Percentiles rank a stretch among this genome's conserved stretches.
Evolutionary conservation across 2,329 filamentous ascomycete genomes (phyloP).

Genomic region (Emmonsiellopsis sp.): DNA sequence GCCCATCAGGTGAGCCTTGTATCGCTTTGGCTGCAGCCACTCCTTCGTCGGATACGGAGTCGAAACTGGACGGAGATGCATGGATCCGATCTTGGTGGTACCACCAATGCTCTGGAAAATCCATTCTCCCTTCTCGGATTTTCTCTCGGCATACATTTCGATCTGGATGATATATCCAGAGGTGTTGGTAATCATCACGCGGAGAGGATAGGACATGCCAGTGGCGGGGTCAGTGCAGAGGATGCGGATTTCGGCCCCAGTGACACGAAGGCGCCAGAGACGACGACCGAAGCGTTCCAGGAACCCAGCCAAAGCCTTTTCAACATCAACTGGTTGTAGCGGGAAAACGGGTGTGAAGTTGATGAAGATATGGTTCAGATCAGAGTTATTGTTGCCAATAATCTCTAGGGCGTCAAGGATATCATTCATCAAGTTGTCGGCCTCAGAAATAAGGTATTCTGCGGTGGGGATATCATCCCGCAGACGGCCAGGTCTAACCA

Average conservation of each 20-base stretch:
- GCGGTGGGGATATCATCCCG: constrained; percentile 97
- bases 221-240: constrained; percentile 87
- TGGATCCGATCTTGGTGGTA: constrained; percentile 86
- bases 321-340: constrained; percentile 78
- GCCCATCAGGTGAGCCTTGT: constrained; percentile 98
- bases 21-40: constrained; percentile 95
- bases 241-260: constrained; percentile 95
- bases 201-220: constrained; percentile 78
- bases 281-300: constrained; percentile 91
- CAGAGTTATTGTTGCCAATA: constrained; percentile 97
- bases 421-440: constrained; percentile 92
- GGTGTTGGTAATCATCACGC: constrained; percentile 95
- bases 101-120: constrained; percentile 96
- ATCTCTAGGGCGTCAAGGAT: constrained; percentile 97
- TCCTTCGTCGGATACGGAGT: constrained; percentile 97
- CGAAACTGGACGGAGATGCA: constrained; percentile 85
- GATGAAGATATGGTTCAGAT: constrained; percentile 99
- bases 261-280: constrained; percentile 92
- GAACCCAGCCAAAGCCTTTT: constrained; percentile 89
- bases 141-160: constrained; percentile 94
- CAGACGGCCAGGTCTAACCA: constrained; percentile 86
- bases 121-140: constrained; percentile 97
- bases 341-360: constrained; percentile 98
- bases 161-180: constrained; percentile 97
- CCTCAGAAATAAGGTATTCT: constrained; percentile 96